Conservation (phyloP, 352 stramenopile species). For the Pythium scleroteichum region DNA sequence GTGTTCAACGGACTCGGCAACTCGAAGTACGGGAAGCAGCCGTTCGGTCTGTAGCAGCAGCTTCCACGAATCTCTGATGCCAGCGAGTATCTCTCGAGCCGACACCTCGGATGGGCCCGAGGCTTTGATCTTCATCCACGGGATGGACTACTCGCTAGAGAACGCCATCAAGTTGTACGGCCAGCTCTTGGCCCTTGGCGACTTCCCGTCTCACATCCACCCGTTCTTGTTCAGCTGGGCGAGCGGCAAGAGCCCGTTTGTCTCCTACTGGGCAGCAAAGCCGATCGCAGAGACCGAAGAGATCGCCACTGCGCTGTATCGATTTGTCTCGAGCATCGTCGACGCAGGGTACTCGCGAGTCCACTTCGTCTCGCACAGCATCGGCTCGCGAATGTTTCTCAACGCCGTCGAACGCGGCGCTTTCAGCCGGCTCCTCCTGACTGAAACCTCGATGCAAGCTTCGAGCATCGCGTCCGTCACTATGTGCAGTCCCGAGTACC, state of each 20-base stretch:
- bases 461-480: slow-evolving; percentile 3
- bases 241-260: slow-evolving; percentile 32
- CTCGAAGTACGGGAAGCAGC: not conserved
- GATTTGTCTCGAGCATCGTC: slow-evolving; percentile 55
- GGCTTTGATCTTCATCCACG: slow-evolving; percentile 64
- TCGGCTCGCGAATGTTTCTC: slow-evolving; percentile 69
- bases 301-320: slow-evolving; percentile 34
- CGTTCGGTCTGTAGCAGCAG: not conserved
- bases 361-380: slow-evolving; percentile 68
- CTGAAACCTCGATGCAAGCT: slow-evolving; percentile 7
- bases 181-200: slow-evolving; percentile 54
- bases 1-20: slow-evolving; percentile 6
- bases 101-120: slow-evolving; percentile 22
- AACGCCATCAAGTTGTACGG: slow-evolving; percentile 62
- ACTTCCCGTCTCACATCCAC: slow-evolving; percentile 65
- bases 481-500: slow-evolving; percentile 60
- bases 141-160: slow-evolving; percentile 69
- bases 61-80: not conserved
- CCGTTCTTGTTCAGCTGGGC: slow-evolving; percentile 76
- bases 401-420: slow-evolving; percentile 43
- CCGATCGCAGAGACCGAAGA: slow-evolving; percentile 7
- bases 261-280: slow-evolving; percentile 11
- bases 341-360: slow-evolving; percentile 60
- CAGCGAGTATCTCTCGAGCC: not conserved
- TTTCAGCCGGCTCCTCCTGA: slow-evolving; percentile 47